phyloP scores from a whole-genome alignment of 2,329 filamentous ascomycete species.

The Cyphellophora europaea region DNA sequence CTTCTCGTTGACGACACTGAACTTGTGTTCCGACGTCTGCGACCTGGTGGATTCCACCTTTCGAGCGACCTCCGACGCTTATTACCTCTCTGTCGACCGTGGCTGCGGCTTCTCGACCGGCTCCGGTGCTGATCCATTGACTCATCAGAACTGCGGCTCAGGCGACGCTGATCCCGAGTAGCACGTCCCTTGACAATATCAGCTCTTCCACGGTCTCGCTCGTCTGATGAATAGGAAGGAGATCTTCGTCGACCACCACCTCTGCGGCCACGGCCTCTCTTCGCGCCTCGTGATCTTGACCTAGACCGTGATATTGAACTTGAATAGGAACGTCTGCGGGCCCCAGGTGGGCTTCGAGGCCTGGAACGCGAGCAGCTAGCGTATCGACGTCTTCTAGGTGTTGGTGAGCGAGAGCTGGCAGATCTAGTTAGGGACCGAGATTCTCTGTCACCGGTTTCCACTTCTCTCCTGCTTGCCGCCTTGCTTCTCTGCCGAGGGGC shows the following conservation, averaged over 20 bases:
- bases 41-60: slow-evolving; percentile 33
- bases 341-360: slow-evolving; percentile 23
- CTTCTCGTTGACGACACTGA: slow-evolving; percentile 25
- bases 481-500: slow-evolving; percentile 2
- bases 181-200: slow-evolving; percentile 39
- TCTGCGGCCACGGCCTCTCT: slow-evolving; percentile 22
- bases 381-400: slow-evolving; percentile 42
- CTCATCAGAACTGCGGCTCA: slow-evolving; percentile 29
- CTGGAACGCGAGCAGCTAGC: slow-evolving; percentile 30
- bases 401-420: slow-evolving; percentile 43
- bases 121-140: slow-evolving; percentile 24
- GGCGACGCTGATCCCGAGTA: slow-evolving; percentile 31
- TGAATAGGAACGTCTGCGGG: slow-evolving; percentile 25
- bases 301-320: slow-evolving; percentile 29
- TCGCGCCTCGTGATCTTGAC: slow-evolving; percentile 27
- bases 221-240: slow-evolving; percentile 32
- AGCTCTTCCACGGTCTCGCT: slow-evolving; percentile 35
- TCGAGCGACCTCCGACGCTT: slow-evolving; percentile 35
- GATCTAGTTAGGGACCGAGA: slow-evolving; percentile 5
- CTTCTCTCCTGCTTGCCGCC: slow-evolving; percentile 2
- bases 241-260: slow-evolving; percentile 29
- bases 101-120: slow-evolving; percentile 22
- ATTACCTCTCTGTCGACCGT: slow-evolving; percentile 23
- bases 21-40: slow-evolving; percentile 32
- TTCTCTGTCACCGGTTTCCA: slow-evolving; percentile 4